Conservation (phyloP, 75 land plant species). For the Pinus tabuliformis region DNA sequence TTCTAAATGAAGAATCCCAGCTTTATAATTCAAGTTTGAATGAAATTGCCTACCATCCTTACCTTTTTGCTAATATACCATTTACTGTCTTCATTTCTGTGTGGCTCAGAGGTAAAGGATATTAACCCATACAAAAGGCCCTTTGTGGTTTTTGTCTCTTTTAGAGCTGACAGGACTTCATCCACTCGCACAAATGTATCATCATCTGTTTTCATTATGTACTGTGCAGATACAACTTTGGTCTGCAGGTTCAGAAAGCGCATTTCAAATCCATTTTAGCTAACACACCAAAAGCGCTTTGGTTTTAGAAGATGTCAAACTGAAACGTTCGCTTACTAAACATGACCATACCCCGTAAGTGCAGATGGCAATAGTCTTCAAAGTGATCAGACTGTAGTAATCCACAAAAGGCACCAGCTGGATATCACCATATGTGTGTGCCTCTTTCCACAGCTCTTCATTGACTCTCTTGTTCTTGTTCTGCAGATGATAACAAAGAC, state of each 20-base stretch:
- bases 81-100: conserved; percentile 75
- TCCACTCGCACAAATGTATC: no score
- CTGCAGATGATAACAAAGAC: conserved; percentile 32
- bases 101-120: conserved; percentile 54
- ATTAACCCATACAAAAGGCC: no score
- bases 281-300: not conserved
- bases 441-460: conserved; percentile 61
- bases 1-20: not conserved
- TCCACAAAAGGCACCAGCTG: no score
- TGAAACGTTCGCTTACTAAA: not conserved
- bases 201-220: no score
- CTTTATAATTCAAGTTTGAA: not conserved
- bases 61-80: conserved; percentile 90
- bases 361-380: no score
- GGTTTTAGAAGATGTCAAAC: not conserved
- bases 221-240: no score
- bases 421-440: no score
- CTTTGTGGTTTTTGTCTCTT: no score
- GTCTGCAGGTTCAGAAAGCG: conserved; percentile 11
- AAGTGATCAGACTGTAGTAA: no score
- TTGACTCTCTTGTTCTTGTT: conserved; percentile 90
- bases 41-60: not conserved
- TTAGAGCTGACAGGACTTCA: no score
- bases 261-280: not conserved
- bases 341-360: conserved; percentile 45